Evolutionary conservation across 1,284 basidiomycete genomes (phyloP), one percentile per base, ranked within the genome.

Genomic region (Trichosporon faecale): DNA sequence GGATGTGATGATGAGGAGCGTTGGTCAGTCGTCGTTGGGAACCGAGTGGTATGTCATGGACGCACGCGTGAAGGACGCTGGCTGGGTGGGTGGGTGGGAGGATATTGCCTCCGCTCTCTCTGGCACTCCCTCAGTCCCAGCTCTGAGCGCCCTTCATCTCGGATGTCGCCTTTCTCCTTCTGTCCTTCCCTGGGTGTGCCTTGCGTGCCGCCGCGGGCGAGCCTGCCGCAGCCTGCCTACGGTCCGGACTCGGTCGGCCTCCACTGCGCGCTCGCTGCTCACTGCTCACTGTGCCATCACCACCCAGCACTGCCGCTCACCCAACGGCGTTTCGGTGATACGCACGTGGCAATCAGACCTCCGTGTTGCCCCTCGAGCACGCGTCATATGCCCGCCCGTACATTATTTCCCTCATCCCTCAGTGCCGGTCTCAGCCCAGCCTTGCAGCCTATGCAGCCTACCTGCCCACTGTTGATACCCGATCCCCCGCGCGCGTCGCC

Each of bases 1-100:
- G 64, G 37, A 66, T 37, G 11, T 29, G 65, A 27, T 63, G 69
- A 66, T 65, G 63, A 49, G 27, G 71, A 67, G 40, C 27, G 33
- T 9, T 29, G 29, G 25, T 12, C 21, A 2, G 40, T 11, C n/a
- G 63, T 33, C 49, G 64, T 35, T 60, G 69, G 52, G 61, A 29
- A 57, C 21, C 49, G 49, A 52, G 49, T 52, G 49, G 49, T 52
- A 52, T 61, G 57, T 61, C 57, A 61, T 65, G 64, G 37, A 65
- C 37, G 64, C 37, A 65, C 57, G 57, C 57, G 57, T 33, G 57
- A 21, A 31, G 55, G 29, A n/a, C 33, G 49, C 11, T 29, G 55
- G 21, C 37, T 46, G 37, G 57, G 57, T n/a, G n/a, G n/a, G 11
- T 64, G 61, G 37, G 27, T 12, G 40, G 25, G 25, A 31, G 25